Conservation (phyloP, 2,329 filamentous ascomycete species). For the Alternaria triticimaculans region DNA sequence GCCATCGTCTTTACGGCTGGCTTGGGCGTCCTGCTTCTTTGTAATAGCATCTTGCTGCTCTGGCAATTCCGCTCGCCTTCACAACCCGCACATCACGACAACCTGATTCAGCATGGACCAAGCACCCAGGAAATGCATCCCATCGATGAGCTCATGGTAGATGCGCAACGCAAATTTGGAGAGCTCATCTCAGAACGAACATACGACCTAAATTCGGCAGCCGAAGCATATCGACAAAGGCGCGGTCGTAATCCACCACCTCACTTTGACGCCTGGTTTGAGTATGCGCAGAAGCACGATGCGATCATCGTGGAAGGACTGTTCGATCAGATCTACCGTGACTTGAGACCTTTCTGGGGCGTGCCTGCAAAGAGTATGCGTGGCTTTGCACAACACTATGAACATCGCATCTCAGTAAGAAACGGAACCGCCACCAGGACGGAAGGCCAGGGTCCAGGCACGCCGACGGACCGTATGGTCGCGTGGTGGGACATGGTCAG, state of each 20-base stretch:
- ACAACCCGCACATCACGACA: not conserved
- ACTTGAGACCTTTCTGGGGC: conserved; percentile 59
- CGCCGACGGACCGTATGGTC: conserved; percentile 46
- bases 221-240: conserved; percentile 52
- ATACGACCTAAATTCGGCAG: conserved; percentile 46
- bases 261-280: conserved; percentile 57
- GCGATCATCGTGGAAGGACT: conserved; percentile 58
- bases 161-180: conserved; percentile 42
- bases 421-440: conserved; percentile 46
- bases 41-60: conserved; percentile 47
- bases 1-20: conserved; percentile 61
- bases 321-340: conserved; percentile 60
- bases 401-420: conserved; percentile 50
- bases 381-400: conserved; percentile 48
- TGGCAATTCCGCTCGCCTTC: conserved; percentile 9
- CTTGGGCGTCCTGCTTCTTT: conserved; percentile 72
- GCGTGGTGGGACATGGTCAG: conserved; percentile 52
- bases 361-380: conserved; percentile 52
- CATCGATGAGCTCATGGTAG: conserved; percentile 47
- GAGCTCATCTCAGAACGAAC: conserved; percentile 47
- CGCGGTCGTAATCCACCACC: conserved; percentile 60
- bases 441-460: conserved; percentile 25
- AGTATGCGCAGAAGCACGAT: conserved; percentile 52
- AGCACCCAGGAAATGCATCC: conserved; percentile 34
- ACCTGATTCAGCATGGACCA: not conserved